Evolutionary conservation across 352 stramenopile species (phyloP).

Genomic region (Phytophthora litchii): DNA sequence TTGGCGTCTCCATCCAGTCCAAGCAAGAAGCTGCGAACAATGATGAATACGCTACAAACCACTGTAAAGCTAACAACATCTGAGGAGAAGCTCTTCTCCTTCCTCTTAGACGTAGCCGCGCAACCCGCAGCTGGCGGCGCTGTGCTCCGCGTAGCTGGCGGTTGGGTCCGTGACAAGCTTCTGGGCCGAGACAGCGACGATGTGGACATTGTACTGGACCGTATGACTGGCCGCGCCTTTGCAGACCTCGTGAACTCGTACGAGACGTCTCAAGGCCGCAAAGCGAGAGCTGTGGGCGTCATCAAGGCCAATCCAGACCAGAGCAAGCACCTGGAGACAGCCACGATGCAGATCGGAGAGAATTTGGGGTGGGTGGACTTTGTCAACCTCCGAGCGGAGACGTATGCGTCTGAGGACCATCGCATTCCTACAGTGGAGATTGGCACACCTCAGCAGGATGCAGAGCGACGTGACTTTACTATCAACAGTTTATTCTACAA

Average conservation of each 20-base stretch:
- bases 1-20: slow-evolving; percentile 13
- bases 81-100: slow-evolving; percentile 68
- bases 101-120: slow-evolving; percentile 63
- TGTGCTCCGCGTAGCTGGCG: slow-evolving; percentile 95
- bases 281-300: slow-evolving; percentile 57
- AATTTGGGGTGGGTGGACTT: slow-evolving; percentile 95
- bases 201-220: slow-evolving; percentile 98
- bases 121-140: slow-evolving; percentile 51
- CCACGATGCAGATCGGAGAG: slow-evolving; percentile 94
- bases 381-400: slow-evolving; percentile 97
- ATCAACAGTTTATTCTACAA: slow-evolving; percentile 99
- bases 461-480: slow-evolving; percentile 95
- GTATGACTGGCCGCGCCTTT: slow-evolving; percentile 95
- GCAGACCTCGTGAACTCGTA: slow-evolving; percentile 80
- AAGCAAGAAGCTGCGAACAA: slow-evolving; percentile 41
- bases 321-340: slow-evolving; percentile 99
- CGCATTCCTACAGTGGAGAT: slow-evolving; percentile 74
- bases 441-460: slow-evolving; percentile 88
- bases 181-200: slow-evolving; percentile 89
- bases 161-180: slow-evolving; percentile 99
- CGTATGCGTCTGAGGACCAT: slow-evolving; percentile 89
- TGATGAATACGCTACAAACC: slow-evolving; percentile 14
- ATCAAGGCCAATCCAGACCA: slow-evolving; percentile 92
- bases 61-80: slow-evolving; percentile 43
- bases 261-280: slow-evolving; percentile 59